A percentile compares a stretch with the other conserved stretches of the same genome.
Evolutionary conservation across 2,329 filamentous ascomycete genomes (phyloP).

Genomic region (Endoconidiophora polonica): DNA sequence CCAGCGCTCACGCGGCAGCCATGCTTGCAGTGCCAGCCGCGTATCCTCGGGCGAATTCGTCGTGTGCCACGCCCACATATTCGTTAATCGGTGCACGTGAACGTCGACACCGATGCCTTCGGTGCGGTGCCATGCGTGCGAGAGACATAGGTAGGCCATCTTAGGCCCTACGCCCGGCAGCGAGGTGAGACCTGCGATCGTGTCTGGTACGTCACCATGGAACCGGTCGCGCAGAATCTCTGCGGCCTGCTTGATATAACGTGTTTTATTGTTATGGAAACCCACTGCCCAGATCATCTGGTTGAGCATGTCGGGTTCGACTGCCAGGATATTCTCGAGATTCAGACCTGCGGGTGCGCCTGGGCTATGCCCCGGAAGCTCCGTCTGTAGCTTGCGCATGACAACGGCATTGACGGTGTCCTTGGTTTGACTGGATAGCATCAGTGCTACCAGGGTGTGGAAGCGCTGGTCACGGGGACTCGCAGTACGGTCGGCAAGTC

Average conservation of each 20-base stretch:
- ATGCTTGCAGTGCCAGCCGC: constrained; percentile 54
- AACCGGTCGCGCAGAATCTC: constrained; percentile 54
- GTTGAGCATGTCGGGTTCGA: constrained; percentile 49
- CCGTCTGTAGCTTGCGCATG: constrained; percentile 62
- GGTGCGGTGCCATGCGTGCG: constrained; percentile 46
- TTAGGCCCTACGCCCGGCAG: constrained; percentile 84
- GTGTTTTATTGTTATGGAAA: constrained; percentile 91
- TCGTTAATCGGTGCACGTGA: constrained; percentile 87
- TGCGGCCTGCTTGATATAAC: constrained; percentile 59
- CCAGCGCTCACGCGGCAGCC: constrained; percentile 75
- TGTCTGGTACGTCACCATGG: constrained; percentile 62
- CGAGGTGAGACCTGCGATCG: constrained; percentile 55
- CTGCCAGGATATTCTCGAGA: constrained; percentile 59
- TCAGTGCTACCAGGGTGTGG: constrained; percentile 72
- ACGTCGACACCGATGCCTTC: constrained; percentile 85
- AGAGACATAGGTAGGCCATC: constrained; percentile 83
- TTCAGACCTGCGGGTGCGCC: constrained; percentile 41
- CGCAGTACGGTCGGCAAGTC: constrained; percentile 40
- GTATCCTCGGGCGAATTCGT: constrained; percentile 73
- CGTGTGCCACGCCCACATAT: constrained; percentile 82
- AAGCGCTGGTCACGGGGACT: constrained; percentile 48
- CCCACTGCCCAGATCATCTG: constrained; percentile 68
- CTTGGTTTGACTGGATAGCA: constrained; percentile 87
- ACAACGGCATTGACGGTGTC: constrained; percentile 77
- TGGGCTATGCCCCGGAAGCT: constrained; percentile 39